These are phyloP conservation scores for Wickerhamiella alocasiicola DNA, from an alignment of 805 yeast genomes.

Conservation along the genomic window DNA sequence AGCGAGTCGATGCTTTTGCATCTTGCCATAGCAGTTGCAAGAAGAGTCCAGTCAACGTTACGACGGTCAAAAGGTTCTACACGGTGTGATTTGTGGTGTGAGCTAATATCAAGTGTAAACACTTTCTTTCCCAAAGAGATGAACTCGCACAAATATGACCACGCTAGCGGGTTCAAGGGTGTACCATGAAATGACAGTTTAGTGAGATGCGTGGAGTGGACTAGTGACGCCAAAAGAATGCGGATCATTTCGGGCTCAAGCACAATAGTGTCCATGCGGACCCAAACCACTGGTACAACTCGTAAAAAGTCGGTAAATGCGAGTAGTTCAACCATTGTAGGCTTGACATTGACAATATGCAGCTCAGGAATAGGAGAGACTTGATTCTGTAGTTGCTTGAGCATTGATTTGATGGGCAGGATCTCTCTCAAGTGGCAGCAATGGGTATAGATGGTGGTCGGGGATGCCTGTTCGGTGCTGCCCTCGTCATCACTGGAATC, in stretches of 20 bases:
- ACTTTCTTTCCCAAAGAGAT: conserved; percentile 42
- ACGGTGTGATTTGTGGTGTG: conserved; percentile 18
- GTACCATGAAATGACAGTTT: conserved; percentile 71
- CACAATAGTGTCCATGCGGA: conserved; percentile 68
- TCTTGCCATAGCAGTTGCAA: conserved; percentile 53
- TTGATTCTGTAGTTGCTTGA: conserved; percentile 68
- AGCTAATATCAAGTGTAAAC: conserved; percentile 22
- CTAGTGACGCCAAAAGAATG: conserved; percentile 56
- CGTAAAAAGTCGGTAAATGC: conserved; percentile 82
- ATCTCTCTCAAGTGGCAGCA: conserved; percentile 91
- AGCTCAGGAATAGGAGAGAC: conserved; percentile 60
- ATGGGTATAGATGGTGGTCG: conserved; percentile 73
- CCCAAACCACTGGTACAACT: conserved; percentile 66
- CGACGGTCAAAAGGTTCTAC: conserved; percentile 37
- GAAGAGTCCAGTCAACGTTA: conserved; percentile 70
- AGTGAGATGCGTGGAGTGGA: conserved; percentile 51
- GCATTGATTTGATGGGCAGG: conserved; percentile 79
- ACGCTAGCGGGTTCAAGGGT: conserved; percentile 55
- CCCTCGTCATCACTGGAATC: background rate
- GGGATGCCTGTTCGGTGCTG: conserved; percentile 27
- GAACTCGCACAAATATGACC: conserved; percentile 71
- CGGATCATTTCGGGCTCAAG: conserved; percentile 66
- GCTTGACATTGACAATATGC: conserved; percentile 73
- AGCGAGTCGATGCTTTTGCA: conserved; percentile 73
- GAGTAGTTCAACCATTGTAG: conserved; percentile 76